phyloP scores from a whole-genome alignment of 2,329 filamentous ascomycete genomes.

The Ophiostoma ips region DNA sequence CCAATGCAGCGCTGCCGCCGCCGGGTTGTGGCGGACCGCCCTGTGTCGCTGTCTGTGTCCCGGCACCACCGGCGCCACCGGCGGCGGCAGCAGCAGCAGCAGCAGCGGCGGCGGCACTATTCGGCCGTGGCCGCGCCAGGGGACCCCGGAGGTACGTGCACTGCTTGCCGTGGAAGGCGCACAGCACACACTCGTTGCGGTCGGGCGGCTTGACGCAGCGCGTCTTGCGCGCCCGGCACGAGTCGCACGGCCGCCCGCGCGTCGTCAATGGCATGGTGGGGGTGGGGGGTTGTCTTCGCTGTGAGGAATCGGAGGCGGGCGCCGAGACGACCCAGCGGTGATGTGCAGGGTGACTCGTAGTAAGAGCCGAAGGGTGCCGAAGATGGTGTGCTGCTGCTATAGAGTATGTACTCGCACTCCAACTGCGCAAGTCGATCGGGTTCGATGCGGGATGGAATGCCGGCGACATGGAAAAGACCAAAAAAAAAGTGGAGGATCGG shows the following conservation, averaged over 20 bases:
- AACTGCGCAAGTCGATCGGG: too few relatives aligned
- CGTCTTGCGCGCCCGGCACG: constrained; percentile 2
- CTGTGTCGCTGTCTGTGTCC: too few relatives aligned
- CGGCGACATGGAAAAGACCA: not conserved
- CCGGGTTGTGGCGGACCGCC: too few relatives aligned
- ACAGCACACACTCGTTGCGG: constrained; percentile 2
- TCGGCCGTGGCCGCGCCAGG: not conserved
- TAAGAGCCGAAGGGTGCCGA: too few relatives aligned
- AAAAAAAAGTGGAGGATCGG: not conserved
- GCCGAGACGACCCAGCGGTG: too few relatives aligned
- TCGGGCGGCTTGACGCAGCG: constrained; percentile 1
- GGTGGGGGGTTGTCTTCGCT: not conserved
- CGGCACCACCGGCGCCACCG: too few relatives aligned
- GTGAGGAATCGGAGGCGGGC: too few relatives aligned
- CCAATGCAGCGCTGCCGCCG: too few relatives aligned
- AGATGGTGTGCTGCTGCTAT: too few relatives aligned
- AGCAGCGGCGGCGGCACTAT: not conserved
- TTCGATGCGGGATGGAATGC: not conserved
- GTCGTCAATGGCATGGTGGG: not conserved
- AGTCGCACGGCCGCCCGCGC: constrained; percentile 1
- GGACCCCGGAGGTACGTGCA: not conserved
- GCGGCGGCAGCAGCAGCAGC: not conserved
- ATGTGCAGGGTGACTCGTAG: too few relatives aligned
- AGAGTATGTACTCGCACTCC: too few relatives aligned
- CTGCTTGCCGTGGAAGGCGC: constrained; percentile 1